These are phyloP conservation scores for Lizanozyma gosingica DNA, from an alignment of 1,139 yeast species.

Conservation along the genomic window DNA sequence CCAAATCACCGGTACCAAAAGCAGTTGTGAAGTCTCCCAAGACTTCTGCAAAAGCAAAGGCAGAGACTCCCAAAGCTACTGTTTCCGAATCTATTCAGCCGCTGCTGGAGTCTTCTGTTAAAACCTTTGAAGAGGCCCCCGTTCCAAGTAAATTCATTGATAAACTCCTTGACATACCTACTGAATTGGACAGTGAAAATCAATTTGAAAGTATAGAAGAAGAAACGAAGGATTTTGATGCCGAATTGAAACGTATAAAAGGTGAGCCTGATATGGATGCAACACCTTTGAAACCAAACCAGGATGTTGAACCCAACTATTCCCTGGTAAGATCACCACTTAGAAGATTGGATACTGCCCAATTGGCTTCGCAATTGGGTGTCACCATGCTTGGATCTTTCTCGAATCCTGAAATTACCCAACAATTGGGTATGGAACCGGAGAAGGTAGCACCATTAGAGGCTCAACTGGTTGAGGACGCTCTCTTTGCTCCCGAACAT, in stretches of 20 bases:
- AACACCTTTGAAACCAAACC: background rate
- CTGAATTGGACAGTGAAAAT: background rate
- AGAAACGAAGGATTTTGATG: background rate
- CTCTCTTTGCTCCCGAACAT: conserved; percentile 2
- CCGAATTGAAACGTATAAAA: background rate
- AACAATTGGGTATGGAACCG: background rate
- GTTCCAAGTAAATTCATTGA: background rate
- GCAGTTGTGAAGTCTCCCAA: background rate
- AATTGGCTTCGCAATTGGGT: conserved; percentile 20
- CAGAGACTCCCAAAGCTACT: background rate
- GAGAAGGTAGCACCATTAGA: conserved; percentile 1
- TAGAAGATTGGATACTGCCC: background rate
- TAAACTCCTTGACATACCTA: too few relatives aligned
- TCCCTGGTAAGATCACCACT: background rate
- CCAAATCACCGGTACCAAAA: background rate
- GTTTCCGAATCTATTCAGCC: background rate
- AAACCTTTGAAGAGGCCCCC: background rate
- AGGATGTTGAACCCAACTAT: background rate
- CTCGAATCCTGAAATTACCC: conserved; percentile 5
- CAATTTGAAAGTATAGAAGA: background rate
- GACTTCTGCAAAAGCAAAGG: background rate
- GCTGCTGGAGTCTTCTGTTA: background rate
- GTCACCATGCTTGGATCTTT: conserved; percentile 15
- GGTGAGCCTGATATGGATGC: background rate
- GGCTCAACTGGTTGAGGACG: conserved; percentile 1